Evolutionary conservation across 2,329 filamentous ascomycete species (phyloP).

Genomic region (Ophiostoma sp.): DNA sequence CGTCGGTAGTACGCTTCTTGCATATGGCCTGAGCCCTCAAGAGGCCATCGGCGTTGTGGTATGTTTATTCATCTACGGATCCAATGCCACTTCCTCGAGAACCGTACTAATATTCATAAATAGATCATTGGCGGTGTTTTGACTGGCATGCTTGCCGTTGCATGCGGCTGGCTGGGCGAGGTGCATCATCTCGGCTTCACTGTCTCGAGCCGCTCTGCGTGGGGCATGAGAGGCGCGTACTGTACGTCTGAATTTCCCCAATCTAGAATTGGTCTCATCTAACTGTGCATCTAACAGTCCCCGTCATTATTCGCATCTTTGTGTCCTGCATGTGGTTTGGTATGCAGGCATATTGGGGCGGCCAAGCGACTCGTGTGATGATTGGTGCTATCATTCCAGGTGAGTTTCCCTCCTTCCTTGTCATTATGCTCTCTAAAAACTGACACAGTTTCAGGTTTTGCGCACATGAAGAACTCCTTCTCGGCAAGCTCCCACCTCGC

Average conservation of each 20-base stretch:
- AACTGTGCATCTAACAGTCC: constrained; percentile 30
- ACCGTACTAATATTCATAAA: background rate
- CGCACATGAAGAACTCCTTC: constrained; percentile 33
- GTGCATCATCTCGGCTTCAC: constrained; percentile 47
- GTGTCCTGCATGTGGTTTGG: constrained; percentile 42
- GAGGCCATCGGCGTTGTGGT: constrained; percentile 32
- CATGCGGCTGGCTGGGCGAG: constrained; percentile 36
- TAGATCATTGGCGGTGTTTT: constrained; percentile 41
- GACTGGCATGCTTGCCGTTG: constrained; percentile 33
- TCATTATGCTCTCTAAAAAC: background rate
- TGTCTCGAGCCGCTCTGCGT: constrained; percentile 42
- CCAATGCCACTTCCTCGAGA: background rate
- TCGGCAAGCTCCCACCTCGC: constrained; percentile 32
- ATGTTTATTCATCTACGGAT: constrained; percentile 35
- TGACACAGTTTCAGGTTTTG: constrained; percentile 25
- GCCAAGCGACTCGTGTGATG: constrained; percentile 33
- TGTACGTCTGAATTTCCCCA: constrained; percentile 28
- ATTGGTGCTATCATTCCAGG: constrained; percentile 36
- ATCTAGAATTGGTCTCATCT: background rate
- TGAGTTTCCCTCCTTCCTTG: background rate
- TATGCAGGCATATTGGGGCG: constrained; percentile 35
- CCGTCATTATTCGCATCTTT: constrained; percentile 35
- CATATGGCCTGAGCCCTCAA: constrained; percentile 26
- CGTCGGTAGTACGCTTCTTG: constrained; percentile 25
- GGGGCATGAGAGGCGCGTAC: constrained; percentile 47